Conservation (phyloP, 2,329 filamentous ascomycete species). For the Fusarium sp. region DNA sequence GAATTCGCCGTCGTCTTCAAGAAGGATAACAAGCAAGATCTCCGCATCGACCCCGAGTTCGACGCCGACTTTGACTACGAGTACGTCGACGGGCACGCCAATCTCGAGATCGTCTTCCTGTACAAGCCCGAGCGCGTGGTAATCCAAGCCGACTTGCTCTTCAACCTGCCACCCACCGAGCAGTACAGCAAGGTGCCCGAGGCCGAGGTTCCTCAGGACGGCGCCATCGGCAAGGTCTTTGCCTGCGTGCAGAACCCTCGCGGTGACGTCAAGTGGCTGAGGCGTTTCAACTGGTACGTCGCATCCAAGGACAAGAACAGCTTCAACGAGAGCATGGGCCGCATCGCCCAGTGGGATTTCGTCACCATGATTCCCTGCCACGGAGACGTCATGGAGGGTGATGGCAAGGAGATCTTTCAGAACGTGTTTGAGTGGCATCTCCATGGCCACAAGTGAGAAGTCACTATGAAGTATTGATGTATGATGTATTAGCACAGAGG, state of each 20-base stretch:
- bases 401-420: constrained; percentile 79
- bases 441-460: constrained; percentile 46
- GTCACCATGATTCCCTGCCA: constrained; percentile 90
- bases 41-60: constrained; percentile 79
- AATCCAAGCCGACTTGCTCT: constrained; percentile 90
- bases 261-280: constrained; percentile 78
- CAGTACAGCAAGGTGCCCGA: constrained; percentile 81
- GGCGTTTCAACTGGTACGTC: constrained; percentile 85
- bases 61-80: constrained; percentile 88
- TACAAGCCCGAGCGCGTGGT: constrained; percentile 83
- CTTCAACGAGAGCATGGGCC: constrained; percentile 76
- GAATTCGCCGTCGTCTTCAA: constrained; percentile 77
- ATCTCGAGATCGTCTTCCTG: constrained; percentile 89
- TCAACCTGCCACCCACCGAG: constrained; percentile 89
- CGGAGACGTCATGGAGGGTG: constrained; percentile 84
- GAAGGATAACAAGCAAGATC: constrained; percentile 61
- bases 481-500: background rate
- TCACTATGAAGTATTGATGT: background rate
- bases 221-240: constrained; percentile 58
- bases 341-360: constrained; percentile 86
- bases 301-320: constrained; percentile 71
- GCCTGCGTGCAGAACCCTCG: constrained; percentile 68
- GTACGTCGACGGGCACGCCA: constrained; percentile 82
- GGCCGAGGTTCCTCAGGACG: constrained; percentile 45
- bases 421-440: constrained; percentile 89